These are phyloP conservation scores for Tulasnella sp. DNA, from an alignment of 768 basidiomycete genomes.

Conservation along the genomic window DNA sequence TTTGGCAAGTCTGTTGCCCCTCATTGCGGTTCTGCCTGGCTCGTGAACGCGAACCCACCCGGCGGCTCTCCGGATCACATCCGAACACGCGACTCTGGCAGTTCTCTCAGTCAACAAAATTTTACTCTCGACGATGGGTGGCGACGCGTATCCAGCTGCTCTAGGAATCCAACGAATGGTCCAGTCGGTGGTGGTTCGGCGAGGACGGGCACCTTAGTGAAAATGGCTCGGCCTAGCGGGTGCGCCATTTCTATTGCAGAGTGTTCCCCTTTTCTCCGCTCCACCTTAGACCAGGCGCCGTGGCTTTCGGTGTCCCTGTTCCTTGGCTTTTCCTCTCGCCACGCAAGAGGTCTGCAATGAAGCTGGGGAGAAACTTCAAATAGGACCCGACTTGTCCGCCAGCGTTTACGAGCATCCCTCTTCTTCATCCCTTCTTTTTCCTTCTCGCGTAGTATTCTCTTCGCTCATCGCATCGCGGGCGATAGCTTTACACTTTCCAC, in stretches of 20 bases:
- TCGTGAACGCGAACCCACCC: background rate
- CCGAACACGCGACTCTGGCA: too few relatives aligned
- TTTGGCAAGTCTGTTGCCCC: background rate
- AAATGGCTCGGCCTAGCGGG: constrained; percentile 1
- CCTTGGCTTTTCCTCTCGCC: background rate
- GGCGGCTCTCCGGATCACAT: background rate
- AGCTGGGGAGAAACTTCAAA: background rate
- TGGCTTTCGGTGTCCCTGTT: background rate
- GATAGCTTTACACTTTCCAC: background rate
- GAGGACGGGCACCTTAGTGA: background rate
- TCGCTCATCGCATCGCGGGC: background rate
- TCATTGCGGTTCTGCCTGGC: background rate
- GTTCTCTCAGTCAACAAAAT: background rate
- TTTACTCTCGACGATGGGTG: background rate
- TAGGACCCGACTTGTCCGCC: background rate
- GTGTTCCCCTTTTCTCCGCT: constrained; percentile 3
- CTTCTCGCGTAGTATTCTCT: background rate
- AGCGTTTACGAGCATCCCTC: background rate
- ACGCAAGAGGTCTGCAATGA: background rate
- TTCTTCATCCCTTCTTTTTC: background rate
- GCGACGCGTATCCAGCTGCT: background rate
- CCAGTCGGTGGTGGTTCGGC: background rate
- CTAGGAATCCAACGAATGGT: background rate
- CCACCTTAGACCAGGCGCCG: background rate
- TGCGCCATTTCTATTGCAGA: constrained; percentile 7